Conservation (phyloP, 306 rosid genomes). For the Trifolium subterraneum region DNA sequence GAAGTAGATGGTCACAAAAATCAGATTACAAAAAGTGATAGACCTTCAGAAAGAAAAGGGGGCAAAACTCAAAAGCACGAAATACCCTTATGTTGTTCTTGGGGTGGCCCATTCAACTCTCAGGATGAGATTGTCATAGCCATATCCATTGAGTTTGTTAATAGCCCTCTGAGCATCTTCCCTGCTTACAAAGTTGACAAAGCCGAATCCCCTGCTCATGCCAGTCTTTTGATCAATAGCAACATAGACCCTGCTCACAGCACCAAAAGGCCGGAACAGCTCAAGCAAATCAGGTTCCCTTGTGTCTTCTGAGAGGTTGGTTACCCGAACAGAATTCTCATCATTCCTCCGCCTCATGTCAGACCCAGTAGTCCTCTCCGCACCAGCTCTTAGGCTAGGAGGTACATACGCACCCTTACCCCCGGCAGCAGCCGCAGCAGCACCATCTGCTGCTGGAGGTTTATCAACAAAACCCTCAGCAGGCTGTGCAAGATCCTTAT, state of each 20-base stretch:
- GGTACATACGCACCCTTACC: constrained; percentile 79
- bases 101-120: constrained; percentile 67
- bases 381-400: constrained; percentile 80
- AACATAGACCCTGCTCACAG: constrained; percentile 88
- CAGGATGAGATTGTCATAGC: constrained; percentile 73
- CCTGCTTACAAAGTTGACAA: constrained; percentile 89
- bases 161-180: constrained; percentile 96
- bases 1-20: not conserved
- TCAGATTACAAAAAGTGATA: constrained; percentile 26
- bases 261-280: constrained; percentile 92
- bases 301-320: constrained; percentile 95
- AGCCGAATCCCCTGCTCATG: constrained; percentile 93
- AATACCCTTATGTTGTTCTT: constrained; percentile 34
- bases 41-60: constrained; percentile 11
- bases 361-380: constrained; percentile 62
- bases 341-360: constrained; percentile 96
- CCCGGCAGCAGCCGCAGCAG: constrained; percentile 39
- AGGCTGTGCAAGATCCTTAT: constrained; percentile 83
- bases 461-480: constrained; percentile 66
- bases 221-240: constrained; percentile 89
- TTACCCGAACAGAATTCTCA: constrained; percentile 93
- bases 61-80: not conserved
- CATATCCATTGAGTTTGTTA: constrained; percentile 91
- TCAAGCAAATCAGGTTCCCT: constrained; percentile 92
- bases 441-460: constrained; percentile 55